These are phyloP conservation scores for Colletotrichum gloeosporioides DNA, from an alignment of 2,329 filamentous ascomycete genomes.

Conservation along the genomic window DNA sequence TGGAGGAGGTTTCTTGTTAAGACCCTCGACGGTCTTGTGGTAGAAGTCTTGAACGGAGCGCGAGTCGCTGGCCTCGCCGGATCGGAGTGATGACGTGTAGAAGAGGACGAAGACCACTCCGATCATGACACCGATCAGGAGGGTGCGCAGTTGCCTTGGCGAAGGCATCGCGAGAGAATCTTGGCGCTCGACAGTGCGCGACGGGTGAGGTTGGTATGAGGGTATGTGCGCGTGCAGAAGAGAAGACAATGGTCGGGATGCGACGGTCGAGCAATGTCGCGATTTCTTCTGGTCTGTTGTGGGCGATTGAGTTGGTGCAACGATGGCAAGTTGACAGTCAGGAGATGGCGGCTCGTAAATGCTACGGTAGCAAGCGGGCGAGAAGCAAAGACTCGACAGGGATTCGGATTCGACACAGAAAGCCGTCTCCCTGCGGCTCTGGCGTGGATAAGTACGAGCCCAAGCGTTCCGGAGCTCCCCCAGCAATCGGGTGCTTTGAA, in stretches of 20 bases:
- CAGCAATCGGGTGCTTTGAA: conserved; percentile 10
- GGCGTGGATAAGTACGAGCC: neutral
- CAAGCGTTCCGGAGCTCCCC: conserved; percentile 19
- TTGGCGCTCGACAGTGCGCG: neutral
- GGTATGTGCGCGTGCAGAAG: neutral
- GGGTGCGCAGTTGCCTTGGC: conserved; percentile 70
- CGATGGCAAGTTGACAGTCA: neutral
- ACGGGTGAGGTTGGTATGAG: neutral
- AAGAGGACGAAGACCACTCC: conserved; percentile 74
- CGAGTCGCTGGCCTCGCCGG: conserved; percentile 51
- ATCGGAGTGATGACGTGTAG: conserved; percentile 67
- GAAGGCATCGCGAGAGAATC: conserved; percentile 63
- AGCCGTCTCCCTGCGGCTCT: neutral
- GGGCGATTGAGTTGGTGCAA: neutral
- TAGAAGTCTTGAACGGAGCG: conserved; percentile 61
- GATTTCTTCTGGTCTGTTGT: neutral
- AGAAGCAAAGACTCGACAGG: neutral
- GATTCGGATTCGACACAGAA: neutral
- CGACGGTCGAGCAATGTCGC: neutral
- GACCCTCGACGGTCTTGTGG: conserved; percentile 61
- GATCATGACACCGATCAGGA: conserved; percentile 68
- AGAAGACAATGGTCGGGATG: neutral
- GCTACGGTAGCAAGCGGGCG: neutral
- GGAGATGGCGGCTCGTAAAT: neutral
- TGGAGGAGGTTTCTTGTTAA: conserved; percentile 32